Percentiles rank a stretch among this genome's conserved stretches.
Conservation (phyloP, 495 filamentous ascomycete species). For the Xylaria bambusicola region DNA sequence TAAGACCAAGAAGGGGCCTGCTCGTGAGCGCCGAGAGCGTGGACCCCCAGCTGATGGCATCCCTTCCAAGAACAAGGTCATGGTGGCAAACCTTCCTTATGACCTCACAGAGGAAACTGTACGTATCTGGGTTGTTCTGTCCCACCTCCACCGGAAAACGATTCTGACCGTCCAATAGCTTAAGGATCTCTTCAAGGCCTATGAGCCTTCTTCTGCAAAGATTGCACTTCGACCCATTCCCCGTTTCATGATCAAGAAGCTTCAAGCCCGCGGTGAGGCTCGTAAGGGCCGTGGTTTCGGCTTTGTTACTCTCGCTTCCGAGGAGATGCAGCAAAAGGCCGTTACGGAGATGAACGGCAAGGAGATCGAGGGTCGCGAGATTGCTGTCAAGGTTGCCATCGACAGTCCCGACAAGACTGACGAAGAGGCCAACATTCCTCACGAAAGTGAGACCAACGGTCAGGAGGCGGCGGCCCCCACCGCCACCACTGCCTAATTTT, state of each 20-base stretch:
- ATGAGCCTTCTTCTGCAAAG: conserved; percentile 90
- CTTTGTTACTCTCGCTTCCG: conserved; percentile 92
- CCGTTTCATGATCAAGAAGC: conserved; percentile 99
- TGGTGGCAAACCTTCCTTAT: conserved; percentile 98
- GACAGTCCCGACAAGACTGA: conserved; percentile 99
- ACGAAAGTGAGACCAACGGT: conserved; percentile 50
- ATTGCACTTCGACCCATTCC: conserved; percentile 98
- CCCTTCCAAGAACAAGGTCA: conserved; percentile 99
- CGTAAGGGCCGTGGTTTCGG: conserved; percentile 99
- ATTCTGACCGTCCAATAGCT: conserved; percentile 65
- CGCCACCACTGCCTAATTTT: conserved; percentile 27
- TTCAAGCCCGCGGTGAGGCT: conserved; percentile 93
- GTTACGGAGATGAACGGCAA: conserved; percentile 98
- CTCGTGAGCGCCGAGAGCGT: conserved; percentile 73
- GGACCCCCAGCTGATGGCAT: conserved; percentile 97
- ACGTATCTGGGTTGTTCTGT: conserved; percentile 13
- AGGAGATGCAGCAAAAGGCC: conserved; percentile 96
- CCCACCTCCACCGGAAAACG: not conserved
- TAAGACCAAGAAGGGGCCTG: conserved; percentile 52
- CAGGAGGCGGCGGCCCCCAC: conserved; percentile 43
- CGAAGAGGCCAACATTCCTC: conserved; percentile 61
- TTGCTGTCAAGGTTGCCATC: conserved; percentile 99
- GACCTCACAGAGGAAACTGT: conserved; percentile 98
- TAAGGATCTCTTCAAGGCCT: conserved; percentile 90
- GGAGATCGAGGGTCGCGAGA: conserved; percentile 96